Evolutionary conservation across 192 early-diverging fungal species (phyloP), one percentile per base, ranked within the genome.

Genomic region (Paraglomus occultum): DNA sequence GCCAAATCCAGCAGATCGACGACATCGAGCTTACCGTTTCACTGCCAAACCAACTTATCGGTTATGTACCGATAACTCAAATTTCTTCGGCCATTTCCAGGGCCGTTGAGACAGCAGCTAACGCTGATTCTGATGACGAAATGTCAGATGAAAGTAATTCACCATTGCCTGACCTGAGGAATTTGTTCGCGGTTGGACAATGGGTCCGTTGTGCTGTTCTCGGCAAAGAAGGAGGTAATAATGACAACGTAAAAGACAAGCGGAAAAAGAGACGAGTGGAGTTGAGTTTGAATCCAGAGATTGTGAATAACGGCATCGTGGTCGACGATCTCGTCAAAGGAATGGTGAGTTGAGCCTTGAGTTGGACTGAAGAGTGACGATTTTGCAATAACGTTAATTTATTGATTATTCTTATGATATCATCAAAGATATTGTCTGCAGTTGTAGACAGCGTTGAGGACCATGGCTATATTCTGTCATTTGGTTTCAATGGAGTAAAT

Each of bases 401-500:
- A 55, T 38, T 22, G 40, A 12, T 15, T 65, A 42, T 47, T 55
- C 14, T 43, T 42, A 55, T 57, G 46, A 17, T 51, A 7, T 67
- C 6, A n/a, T 8, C 64, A 52, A 75, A 80, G 84, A 54, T 85
- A 20, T 47, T 96, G 63, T 73, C 87, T 18, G 90, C 85, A 52
- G 79, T 85, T 23, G 85, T 98, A 18, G 76, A 87, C 63, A 92
- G 90, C 71, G 83, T 92, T 4, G 95, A 98, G 78, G 96, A 98
- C 80, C 94, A 94, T 71, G 96, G 96, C 23, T 96, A 94, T 66
- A 82, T 96, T 48, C 71, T 98, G 17, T 85, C 82, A 20, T 75
- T 87, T 15, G 95, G 95, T 15, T 74, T 97, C 47, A 77, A 78
- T 14, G 80, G 79, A 11, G 53, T 91, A 6, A 76, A 86, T 47